Percentiles rank a stretch among this genome's conserved stretches.
These are phyloP conservation scores for Coccinonectria pachysandricola DNA, from an alignment of 2,329 filamentous ascomycete species.

Conservation along the genomic window DNA sequence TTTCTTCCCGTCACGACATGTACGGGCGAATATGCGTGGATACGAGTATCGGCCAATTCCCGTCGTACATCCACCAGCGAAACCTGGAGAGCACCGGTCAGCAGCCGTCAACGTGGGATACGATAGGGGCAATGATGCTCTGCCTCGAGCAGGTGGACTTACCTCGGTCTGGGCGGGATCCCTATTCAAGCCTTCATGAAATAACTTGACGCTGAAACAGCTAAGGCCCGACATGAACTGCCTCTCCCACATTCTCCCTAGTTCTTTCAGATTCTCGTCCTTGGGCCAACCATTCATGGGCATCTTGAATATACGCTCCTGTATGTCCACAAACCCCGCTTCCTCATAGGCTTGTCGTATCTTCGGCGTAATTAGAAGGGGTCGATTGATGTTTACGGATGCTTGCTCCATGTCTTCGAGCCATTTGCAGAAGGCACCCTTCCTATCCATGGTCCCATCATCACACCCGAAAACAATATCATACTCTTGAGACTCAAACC, in stretches of 20 bases:
- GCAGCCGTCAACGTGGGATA: too few species aligned
- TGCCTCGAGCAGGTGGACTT: slow-evolving; percentile 6
- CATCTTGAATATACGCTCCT: slow-evolving; percentile 41
- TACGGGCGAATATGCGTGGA: slow-evolving; percentile 40
- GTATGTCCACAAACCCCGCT: slow-evolving; percentile 45
- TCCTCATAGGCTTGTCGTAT: slow-evolving; percentile 30
- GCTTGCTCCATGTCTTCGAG: slow-evolving; percentile 30
- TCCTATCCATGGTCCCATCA: slow-evolving; percentile 31
- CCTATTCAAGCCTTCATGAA: slow-evolving; percentile 30
- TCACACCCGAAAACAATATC: slow-evolving; percentile 30
- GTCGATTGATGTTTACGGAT: slow-evolving; percentile 26
- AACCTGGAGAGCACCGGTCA: slow-evolving; percentile 31
- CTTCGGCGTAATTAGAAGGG: slow-evolving; percentile 24
- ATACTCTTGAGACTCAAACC: slow-evolving; percentile 44
- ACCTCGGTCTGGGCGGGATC: slow-evolving; percentile 40
- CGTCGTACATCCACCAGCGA: slow-evolving; percentile 38
- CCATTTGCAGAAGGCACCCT: slow-evolving; percentile 31
- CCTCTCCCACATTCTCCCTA: slow-evolving; percentile 35
- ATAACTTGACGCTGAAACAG: slow-evolving; percentile 32
- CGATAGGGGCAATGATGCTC: too few species aligned
- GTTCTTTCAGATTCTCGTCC: slow-evolving; percentile 30
- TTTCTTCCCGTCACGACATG: slow-evolving; percentile 42
- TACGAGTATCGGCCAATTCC: slow-evolving; percentile 33
- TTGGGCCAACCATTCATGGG: slow-evolving; percentile 46
- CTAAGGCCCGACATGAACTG: slow-evolving; percentile 34